These are phyloP conservation scores for Entophlyctis luteolus DNA, from an alignment of 192 early-diverging fungal species.

Conservation along the genomic window DNA sequence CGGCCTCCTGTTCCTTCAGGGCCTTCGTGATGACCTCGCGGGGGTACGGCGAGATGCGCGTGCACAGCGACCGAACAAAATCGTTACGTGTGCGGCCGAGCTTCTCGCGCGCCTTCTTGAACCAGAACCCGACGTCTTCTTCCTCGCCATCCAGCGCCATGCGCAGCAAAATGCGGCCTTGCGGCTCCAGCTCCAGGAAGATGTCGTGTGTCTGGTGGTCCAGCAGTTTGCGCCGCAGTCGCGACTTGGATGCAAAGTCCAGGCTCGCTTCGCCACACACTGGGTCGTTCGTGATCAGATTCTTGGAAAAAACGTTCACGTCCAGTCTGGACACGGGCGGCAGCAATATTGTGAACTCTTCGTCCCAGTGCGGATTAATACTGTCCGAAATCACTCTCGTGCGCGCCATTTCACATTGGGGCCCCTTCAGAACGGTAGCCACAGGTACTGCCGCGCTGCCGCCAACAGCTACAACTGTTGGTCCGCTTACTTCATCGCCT, in stretches of 20 bases:
- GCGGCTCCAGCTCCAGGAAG: conserved; percentile 55
- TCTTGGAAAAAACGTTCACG: conserved; percentile 44
- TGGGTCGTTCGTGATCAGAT: conserved; percentile 50
- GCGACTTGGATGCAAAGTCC: conserved; percentile 37
- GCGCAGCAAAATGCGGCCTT: conserved; percentile 49
- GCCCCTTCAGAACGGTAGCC: conserved; percentile 36
- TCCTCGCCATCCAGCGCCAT: conserved; percentile 55
- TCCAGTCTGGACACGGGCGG: conserved; percentile 50
- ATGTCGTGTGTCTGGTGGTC: conserved; percentile 60
- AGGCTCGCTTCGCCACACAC: conserved; percentile 45
- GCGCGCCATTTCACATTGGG: conserved; percentile 42
- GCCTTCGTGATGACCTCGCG: conserved; percentile 43
- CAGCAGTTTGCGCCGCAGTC: conserved; percentile 37
- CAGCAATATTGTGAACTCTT: conserved; percentile 48
- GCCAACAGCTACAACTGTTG: too few species aligned
- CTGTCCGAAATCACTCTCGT: conserved; percentile 46
- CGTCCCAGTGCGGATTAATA: conserved; percentile 56
- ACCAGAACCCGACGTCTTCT: conserved; percentile 60
- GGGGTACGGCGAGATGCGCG: conserved; percentile 40
- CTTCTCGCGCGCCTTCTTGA: conserved; percentile 44
- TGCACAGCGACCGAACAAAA: conserved; percentile 44
- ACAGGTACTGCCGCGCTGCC: background rate
- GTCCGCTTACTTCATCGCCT: background rate
- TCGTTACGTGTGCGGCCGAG: conserved; percentile 48
- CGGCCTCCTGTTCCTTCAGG: conserved; percentile 53